phyloP scores from a whole-genome alignment of 2,329 filamentous ascomycete genomes.

The Fusarium sp. region DNA sequence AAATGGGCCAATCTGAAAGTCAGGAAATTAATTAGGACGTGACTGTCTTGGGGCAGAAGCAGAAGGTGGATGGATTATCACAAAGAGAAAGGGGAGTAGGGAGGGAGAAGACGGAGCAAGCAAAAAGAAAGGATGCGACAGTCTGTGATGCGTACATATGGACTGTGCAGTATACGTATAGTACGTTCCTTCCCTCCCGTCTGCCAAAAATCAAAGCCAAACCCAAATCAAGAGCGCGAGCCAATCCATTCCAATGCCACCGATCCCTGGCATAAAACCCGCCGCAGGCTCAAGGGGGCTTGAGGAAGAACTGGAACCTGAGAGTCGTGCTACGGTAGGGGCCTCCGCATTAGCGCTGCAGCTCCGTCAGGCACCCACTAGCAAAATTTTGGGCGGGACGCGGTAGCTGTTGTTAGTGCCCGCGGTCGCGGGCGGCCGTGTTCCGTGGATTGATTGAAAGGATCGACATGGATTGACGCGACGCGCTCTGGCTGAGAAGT shows the following conservation, averaged over 20 bases:
- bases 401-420: constrained; percentile 36
- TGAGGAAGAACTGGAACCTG: not conserved
- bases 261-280: constrained; percentile 22
- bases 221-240: constrained; percentile 16
- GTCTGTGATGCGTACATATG: not conserved
- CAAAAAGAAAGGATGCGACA: not conserved
- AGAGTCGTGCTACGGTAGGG: constrained; percentile 6
- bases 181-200: constrained; percentile 2
- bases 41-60: not conserved
- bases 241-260: constrained; percentile 32
- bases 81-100: not conserved
- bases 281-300: not conserved
- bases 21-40: constrained; percentile 4
- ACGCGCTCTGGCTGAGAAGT: constrained; percentile 6
- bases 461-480: constrained; percentile 6
- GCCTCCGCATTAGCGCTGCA: constrained; percentile 40
- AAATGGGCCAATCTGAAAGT: constrained; percentile 8
- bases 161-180: not conserved
- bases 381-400: constrained; percentile 16
- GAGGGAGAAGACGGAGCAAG: not conserved
- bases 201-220: constrained; percentile 13
- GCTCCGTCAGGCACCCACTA: constrained; percentile 30
- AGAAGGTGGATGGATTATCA: not conserved
- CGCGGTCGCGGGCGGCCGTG: constrained; percentile 2
- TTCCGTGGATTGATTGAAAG: not conserved